phyloP scores from a whole-genome alignment of 139 green algal species.

The Eudorina sp. region DNA sequence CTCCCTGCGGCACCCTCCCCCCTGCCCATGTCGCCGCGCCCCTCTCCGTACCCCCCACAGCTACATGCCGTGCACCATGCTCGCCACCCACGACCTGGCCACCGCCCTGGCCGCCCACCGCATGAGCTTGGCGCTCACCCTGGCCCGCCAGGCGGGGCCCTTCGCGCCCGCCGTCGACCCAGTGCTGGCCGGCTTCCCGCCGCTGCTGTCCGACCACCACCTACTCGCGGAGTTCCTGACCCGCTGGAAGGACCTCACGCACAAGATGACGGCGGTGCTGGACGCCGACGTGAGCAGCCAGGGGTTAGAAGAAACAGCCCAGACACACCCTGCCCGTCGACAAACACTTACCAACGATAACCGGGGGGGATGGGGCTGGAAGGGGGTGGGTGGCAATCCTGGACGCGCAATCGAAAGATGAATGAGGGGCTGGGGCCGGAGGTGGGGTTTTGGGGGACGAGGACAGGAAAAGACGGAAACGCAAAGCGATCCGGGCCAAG shows the following conservation, averaged over 20 bases:
- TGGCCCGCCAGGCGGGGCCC: constrained; percentile 45
- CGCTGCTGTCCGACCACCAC: constrained; percentile 56
- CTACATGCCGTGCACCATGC: constrained; percentile 64
- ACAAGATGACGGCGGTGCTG: constrained; percentile 46
- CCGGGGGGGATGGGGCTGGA: too few species aligned
- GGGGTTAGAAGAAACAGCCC: too few species aligned
- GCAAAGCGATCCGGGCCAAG: too few species aligned
- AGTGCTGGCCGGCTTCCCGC: constrained; percentile 55
- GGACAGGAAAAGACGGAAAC: too few species aligned
- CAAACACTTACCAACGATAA: too few species aligned
- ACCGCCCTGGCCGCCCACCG: constrained; percentile 54
- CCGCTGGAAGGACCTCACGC: constrained; percentile 57
- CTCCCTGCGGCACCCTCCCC: too few species aligned
- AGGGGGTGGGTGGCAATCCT: too few species aligned
- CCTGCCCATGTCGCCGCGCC: too few species aligned
- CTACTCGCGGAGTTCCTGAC: constrained; percentile 62
- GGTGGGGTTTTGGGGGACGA: too few species aligned
- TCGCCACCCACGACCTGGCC: constrained; percentile 52
- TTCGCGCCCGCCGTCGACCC: constrained; percentile 51
- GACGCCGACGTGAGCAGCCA: constrained; percentile 8
- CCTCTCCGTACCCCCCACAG: constrained; percentile 27
- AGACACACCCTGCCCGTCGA: too few species aligned
- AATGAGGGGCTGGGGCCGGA: too few species aligned
- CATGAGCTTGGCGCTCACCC: constrained; percentile 48
- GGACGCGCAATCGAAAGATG: too few species aligned